phyloP scores from a whole-genome alignment of 2,329 filamentous ascomycete species.

The Epichloe festucae region DNA sequence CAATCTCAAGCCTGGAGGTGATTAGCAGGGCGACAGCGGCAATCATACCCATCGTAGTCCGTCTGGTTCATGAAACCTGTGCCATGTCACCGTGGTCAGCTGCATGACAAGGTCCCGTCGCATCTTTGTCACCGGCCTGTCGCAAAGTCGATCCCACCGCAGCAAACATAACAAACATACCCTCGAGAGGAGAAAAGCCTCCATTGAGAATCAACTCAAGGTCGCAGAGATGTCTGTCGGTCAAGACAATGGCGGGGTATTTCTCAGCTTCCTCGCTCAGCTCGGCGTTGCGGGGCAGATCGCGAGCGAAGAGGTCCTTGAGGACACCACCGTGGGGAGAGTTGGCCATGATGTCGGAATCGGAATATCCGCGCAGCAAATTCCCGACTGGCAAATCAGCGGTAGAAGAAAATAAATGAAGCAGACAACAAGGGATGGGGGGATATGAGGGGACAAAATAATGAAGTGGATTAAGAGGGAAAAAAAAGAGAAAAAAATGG shows the following conservation, averaged over 20 bases:
- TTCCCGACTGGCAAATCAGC: background rate
- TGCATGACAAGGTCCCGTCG: background rate
- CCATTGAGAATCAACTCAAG: conserved; percentile 94
- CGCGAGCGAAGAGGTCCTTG: conserved; percentile 93
- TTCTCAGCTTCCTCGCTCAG: conserved; percentile 74
- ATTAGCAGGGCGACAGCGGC: background rate
- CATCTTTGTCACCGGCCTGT: background rate
- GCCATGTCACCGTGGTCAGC: conserved; percentile 6
- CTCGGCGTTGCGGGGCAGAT: conserved; percentile 69
- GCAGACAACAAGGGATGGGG: background rate
- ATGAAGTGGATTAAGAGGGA: background rate
- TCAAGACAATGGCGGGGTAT: conserved; percentile 67
- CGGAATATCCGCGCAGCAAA: background rate
- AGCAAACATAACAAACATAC: conserved; percentile 40
- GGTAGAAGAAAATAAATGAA: background rate
- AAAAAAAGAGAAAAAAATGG: background rate
- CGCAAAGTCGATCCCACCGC: background rate
- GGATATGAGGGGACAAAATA: background rate
- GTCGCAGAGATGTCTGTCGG: conserved; percentile 93
- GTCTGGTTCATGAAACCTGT: conserved; percentile 92
- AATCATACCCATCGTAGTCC: conserved; percentile 80
- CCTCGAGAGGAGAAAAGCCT: conserved; percentile 95
- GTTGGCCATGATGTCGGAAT: conserved; percentile 43
- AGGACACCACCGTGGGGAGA: conserved; percentile 81
- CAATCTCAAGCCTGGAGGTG: background rate